A percentile compares a stretch with the other conserved stretches of the same genome.
These are phyloP conservation scores for Penicillium argentinense DNA, from an alignment of 495 filamentous ascomycete genomes.

Conservation along the genomic window DNA sequence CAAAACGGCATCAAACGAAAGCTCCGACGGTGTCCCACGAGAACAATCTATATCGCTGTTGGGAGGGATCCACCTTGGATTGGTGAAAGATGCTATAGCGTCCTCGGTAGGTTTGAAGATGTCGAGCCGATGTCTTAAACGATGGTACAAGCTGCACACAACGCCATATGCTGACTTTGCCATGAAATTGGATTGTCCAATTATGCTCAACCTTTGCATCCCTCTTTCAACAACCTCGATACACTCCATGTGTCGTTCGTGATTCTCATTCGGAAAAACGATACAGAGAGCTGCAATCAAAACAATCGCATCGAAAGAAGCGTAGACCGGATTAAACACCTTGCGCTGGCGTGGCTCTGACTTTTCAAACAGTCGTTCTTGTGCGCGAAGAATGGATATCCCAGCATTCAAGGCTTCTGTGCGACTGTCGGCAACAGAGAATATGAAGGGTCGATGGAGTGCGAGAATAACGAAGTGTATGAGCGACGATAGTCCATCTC, in stretches of 20 bases:
- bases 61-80: neutral
- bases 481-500: conserved; percentile 47
- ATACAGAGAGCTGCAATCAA: conserved; percentile 60
- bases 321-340: conserved; percentile 55
- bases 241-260: conserved; percentile 38
- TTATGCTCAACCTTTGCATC: conserved; percentile 51
- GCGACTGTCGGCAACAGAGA: conserved; percentile 51
- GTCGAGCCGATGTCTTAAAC: conserved; percentile 7
- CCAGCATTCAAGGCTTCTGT: conserved; percentile 55
- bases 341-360: conserved; percentile 54
- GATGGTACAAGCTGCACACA: conserved; percentile 21
- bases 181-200: conserved; percentile 48
- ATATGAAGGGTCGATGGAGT: conserved; percentile 63
- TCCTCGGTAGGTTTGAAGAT: conserved; percentile 9
- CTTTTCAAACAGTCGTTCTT: conserved; percentile 48
- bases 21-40: conserved; percentile 10
- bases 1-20: conserved; percentile 42
- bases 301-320: conserved; percentile 62
- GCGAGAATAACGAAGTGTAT: conserved; percentile 56
- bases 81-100: conserved; percentile 4
- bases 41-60: conserved; percentile 6
- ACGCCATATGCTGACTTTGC: conserved; percentile 55
- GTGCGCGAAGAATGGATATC: conserved; percentile 54
- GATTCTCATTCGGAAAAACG: conserved; percentile 49
- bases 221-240: conserved; percentile 54